Base-by-base conservation (phyloP, 2,329 filamentous ascomycete species). In the Aspergillus sojae region DNA sequence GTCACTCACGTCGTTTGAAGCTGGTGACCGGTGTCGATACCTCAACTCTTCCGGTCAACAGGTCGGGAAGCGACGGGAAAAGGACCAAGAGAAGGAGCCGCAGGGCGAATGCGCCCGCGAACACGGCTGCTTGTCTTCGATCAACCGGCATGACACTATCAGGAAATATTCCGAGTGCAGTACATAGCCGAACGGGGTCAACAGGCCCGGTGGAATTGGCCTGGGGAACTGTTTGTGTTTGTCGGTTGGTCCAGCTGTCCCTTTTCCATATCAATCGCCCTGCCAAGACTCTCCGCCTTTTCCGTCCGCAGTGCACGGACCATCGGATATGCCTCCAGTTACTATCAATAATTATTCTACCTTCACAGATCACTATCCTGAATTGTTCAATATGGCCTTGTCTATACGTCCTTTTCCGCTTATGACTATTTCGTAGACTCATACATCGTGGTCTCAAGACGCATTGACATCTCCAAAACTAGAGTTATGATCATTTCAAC, bases 11-110 rank as follows among this genome's bases (percentile, higher is more conserved):
- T 87, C 95, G 88, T 83, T 98, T 98, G 86, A 97, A 99, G 86
- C 94, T 97, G 71, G 93, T 97, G 54, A 98, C 91, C 45, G 95
- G 94, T 26, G 95, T 99, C 52, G 95, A 97, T 73, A 99, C 91
- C 83, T 99, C 95, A 72, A 97, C 95, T 75, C 95, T 91, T 68
- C 91, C 91, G 23, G 93, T 95, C 66, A 99, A 85, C 66, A 97
- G 85, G 76, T 93, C 89, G 58, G 94, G 92, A 46, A 99, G 84
- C 43, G 87, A 87, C 66, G 95, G 94, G 75, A 97, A 97, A 62
- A 89, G 84, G 63, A 89, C 83, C 76, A 93, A 94, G 59, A 98
- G 86, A 61, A 92, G 80, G 64, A 98, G 84, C 70, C 95, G 89
- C 70, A 98, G 83, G 66, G 89, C 85, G 61, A 91, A 89, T 63